A percentile compares a stretch with the other conserved stretches of the same genome.
phyloP scores from a whole-genome alignment of 805 yeast genomes.

The Wickerhamiella musiphila region DNA sequence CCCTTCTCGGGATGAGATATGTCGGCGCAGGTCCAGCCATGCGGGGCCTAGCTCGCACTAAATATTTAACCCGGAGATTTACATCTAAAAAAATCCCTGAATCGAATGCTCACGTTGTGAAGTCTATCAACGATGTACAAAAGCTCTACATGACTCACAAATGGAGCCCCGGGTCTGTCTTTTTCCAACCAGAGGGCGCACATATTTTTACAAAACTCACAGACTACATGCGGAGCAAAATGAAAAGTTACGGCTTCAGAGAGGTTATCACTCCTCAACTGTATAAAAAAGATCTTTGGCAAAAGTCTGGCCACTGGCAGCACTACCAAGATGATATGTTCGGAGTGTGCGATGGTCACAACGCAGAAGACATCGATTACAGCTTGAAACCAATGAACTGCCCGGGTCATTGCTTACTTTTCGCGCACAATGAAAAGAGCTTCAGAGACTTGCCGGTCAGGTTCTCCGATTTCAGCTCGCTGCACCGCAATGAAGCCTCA shows the following conservation, averaged over 20 bases:
- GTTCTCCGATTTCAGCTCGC: constrained; percentile 72
- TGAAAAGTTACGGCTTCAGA: constrained; percentile 61
- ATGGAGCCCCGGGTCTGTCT: constrained; percentile 77
- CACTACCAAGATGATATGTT: constrained; percentile 93
- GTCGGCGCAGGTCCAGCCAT: too few relatives aligned
- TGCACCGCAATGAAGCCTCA: constrained; percentile 87
- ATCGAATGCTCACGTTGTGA: constrained; percentile 7
- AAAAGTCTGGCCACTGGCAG: constrained; percentile 88
- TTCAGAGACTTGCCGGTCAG: constrained; percentile 77
- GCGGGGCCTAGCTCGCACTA: too few relatives aligned
- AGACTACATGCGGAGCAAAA: constrained; percentile 73
- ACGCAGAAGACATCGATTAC: constrained; percentile 32
- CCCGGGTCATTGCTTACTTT: constrained; percentile 70
- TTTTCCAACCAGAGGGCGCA: constrained; percentile 87
- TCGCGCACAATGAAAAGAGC: constrained; percentile 55
- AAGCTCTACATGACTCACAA: constrained; percentile 64
- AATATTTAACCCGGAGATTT: background rate
- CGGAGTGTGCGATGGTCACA: constrained; percentile 35
- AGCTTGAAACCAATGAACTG: constrained; percentile 77
- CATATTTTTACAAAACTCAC: constrained; percentile 64
- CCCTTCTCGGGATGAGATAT: too few relatives aligned
- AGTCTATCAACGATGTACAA: constrained; percentile 44
- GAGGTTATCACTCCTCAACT: constrained; percentile 89
- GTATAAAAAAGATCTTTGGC: constrained; percentile 71
- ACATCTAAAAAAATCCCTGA: background rate